Evolutionary conservation across 192 early-diverging fungal genomes (phyloP).

Genomic region (Irineochytrium annulatum): DNA sequence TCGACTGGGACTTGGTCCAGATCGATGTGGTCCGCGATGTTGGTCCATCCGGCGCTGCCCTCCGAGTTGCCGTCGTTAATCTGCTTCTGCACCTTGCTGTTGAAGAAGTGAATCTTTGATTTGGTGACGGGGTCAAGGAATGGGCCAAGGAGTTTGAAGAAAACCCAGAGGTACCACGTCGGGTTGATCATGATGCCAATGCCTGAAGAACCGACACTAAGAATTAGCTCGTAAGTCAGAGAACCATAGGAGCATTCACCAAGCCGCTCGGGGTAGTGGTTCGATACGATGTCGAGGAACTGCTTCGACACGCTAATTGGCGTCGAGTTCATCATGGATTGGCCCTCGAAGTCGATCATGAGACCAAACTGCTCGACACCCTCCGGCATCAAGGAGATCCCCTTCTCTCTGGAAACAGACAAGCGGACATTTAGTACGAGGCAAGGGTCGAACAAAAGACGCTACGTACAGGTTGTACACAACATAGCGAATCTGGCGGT

Average conservation of each 20-base stretch:
- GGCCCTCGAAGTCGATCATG: conserved; percentile 76
- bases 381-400: conserved; percentile 63
- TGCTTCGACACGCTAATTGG: conserved; percentile 33
- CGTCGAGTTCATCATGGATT: conserved; percentile 66
- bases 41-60: conserved; percentile 40
- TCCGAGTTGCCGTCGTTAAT: conserved; percentile 4
- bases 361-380: conserved; percentile 74
- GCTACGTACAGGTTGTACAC: conserved; percentile 78
- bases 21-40: conserved; percentile 48
- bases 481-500: conserved; percentile 72
- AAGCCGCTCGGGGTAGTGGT: conserved; percentile 88
- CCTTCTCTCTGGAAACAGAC: conserved; percentile 71
- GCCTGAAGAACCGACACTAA: conserved; percentile 9
- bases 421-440: no score
- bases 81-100: conserved; percentile 51
- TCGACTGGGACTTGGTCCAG: conserved; percentile 58
- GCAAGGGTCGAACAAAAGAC: not conserved
- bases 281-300: conserved; percentile 74
- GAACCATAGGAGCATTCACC: no score
- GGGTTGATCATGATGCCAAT: conserved; percentile 67
- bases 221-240: conserved; percentile 23
- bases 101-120: conserved; percentile 79
- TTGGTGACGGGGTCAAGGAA: conserved; percentile 92
- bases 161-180: conserved; percentile 79
- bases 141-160: conserved; percentile 73